Evolutionary conservation across 768 basidiomycete genomes (phyloP).

Genomic region (Tephrocybe rancida): DNA sequence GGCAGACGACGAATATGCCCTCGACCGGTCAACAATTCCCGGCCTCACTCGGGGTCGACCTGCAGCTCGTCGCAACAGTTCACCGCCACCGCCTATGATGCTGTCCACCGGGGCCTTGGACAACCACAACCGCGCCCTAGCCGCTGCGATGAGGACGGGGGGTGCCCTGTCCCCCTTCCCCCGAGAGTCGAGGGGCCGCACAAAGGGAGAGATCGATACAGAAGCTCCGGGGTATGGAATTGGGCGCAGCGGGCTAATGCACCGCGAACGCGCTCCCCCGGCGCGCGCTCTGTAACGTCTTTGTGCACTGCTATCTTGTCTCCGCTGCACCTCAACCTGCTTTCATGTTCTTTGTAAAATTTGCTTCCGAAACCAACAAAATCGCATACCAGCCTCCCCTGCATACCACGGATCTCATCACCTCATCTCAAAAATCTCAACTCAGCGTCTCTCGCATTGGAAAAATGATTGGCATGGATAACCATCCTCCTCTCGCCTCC

Average conservation of each 20-base stretch:
- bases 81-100: conserved; percentile 55
- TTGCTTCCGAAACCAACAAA: conserved; percentile 8
- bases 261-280: conserved; percentile 35
- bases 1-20: conserved; percentile 41
- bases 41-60: conserved; percentile 49
- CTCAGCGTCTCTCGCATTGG: background rate
- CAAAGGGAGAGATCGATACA: conserved; percentile 49
- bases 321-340: conserved; percentile 1
- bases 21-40: conserved; percentile 48
- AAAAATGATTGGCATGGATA: conserved; percentile 6
- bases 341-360: conserved; percentile 10
- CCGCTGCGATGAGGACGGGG: conserved; percentile 23
- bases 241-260: conserved; percentile 65
- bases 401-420: conserved; percentile 14
- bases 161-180: conserved; percentile 23
- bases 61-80: conserved; percentile 55
- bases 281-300: conserved; percentile 16
- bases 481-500: background rate
- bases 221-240: conserved; percentile 63
- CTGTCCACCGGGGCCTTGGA: conserved; percentile 33
- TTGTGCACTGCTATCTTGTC: background rate
- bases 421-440: conserved; percentile 5
- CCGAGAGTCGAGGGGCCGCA: conserved; percentile 52
- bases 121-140: conserved; percentile 26
- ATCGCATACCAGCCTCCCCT: conserved; percentile 6